Percentiles rank a stretch among this genome's conserved stretches.
phyloP scores from a whole-genome alignment of 2,329 filamentous ascomycete species.

The Aspergillus ochraceus region DNA sequence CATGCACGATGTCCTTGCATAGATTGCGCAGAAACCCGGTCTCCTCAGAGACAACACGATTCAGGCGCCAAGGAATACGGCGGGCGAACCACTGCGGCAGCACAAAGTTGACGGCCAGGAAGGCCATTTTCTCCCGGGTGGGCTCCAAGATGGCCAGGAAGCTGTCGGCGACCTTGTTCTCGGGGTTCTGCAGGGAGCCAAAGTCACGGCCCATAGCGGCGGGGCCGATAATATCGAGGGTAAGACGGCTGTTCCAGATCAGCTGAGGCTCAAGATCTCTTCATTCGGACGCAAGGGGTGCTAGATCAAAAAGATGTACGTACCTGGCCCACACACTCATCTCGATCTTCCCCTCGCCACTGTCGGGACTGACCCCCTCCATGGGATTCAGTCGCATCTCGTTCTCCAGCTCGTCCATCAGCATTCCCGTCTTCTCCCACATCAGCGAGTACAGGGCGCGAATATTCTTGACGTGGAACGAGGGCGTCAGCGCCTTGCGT shows the following conservation, averaged over 20 bases:
- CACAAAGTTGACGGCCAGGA: constrained; percentile 47
- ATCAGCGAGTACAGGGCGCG: constrained; percentile 36
- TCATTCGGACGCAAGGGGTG: not conserved
- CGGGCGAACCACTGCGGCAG: constrained; percentile 54
- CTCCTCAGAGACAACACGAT: constrained; percentile 30
- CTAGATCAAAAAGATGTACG: not conserved
- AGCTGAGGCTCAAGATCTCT: not conserved
- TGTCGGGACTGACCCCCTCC: constrained; percentile 23
- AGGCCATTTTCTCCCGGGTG: constrained; percentile 42
- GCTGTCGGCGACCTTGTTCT: constrained; percentile 54
- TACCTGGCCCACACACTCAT: constrained; percentile 38
- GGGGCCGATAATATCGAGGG: constrained; percentile 59
- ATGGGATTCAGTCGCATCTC: constrained; percentile 29
- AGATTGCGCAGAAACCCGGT: constrained; percentile 32
- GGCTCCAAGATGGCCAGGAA: constrained; percentile 54
- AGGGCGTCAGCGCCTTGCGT: constrained; percentile 37
- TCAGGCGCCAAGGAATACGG: constrained; percentile 43
- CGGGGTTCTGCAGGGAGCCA: constrained; percentile 49
- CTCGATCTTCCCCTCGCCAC: constrained; percentile 32
- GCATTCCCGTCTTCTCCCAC: constrained; percentile 38
- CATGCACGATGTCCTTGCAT: constrained; percentile 36
- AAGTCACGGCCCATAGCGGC: constrained; percentile 60
- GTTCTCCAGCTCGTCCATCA: constrained; percentile 35
- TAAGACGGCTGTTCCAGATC: constrained; percentile 42
- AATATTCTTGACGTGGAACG: constrained; percentile 40